These are phyloP conservation scores for Sutorius australiensis DNA, from an alignment of 768 basidiomycete genomes.

Conservation along the genomic window DNA sequence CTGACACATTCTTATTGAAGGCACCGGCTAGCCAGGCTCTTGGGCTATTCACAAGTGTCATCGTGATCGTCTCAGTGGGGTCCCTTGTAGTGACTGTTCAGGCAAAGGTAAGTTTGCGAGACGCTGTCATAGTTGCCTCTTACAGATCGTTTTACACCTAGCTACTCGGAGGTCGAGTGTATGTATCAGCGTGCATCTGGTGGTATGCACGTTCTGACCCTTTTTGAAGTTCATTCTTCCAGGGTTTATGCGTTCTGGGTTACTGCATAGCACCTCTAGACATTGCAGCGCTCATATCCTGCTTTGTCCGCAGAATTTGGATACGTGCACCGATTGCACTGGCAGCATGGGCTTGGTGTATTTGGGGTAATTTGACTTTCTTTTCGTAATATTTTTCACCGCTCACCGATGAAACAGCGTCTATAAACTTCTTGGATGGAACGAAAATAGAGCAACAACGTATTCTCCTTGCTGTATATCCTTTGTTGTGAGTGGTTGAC, in stretches of 20 bases:
- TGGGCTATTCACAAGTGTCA: constrained; percentile 89
- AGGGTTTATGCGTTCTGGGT: constrained; percentile 89
- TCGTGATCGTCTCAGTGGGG: constrained; percentile 88
- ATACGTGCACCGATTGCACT: constrained; percentile 83
- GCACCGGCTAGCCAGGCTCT: constrained; percentile 81
- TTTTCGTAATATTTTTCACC: neutral
- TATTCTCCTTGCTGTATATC: constrained; percentile 91
- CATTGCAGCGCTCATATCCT: constrained; percentile 82
- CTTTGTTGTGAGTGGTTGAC: constrained; percentile 65
- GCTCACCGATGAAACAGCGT: constrained; percentile 47
- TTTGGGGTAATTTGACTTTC: constrained; percentile 70
- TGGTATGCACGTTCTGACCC: neutral
- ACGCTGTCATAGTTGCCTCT: neutral
- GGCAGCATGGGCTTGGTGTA: constrained; percentile 91
- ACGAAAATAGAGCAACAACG: constrained; percentile 90
- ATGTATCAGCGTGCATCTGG: constrained; percentile 24
- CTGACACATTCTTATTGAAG: constrained; percentile 37
- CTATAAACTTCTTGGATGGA: constrained; percentile 93
- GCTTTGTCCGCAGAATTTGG: constrained; percentile 82
- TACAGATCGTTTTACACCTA: constrained; percentile 25
- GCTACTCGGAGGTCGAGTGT: constrained; percentile 84
- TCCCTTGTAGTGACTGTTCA: constrained; percentile 93
- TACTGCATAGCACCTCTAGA: constrained; percentile 94
- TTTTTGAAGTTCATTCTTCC: constrained; percentile 79
- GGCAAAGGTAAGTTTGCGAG: constrained; percentile 64